phyloP scores from a whole-genome alignment of 306 rosid genomes.

The Elaeagnus macrophylla region DNA sequence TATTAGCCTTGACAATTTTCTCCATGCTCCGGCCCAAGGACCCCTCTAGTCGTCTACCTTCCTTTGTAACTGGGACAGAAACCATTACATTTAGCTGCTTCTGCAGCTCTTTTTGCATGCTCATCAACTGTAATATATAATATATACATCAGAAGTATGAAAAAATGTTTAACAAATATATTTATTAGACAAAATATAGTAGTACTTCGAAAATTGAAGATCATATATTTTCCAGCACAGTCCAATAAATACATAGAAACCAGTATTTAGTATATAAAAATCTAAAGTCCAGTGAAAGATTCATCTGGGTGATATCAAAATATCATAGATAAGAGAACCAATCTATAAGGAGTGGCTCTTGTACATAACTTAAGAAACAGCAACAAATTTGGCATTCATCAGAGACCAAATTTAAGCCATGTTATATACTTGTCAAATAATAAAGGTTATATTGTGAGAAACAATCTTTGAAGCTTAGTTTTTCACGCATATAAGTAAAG shows the following conservation, averaged over 20 bases:
- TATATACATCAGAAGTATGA: slow-evolving; percentile 7
- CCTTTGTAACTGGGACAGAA: slow-evolving; percentile 52
- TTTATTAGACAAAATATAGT: not conserved
- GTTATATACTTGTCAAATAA: not conserved
- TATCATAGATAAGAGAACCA: not conserved
- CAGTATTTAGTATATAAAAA: not conserved
- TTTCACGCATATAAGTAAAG: not conserved
- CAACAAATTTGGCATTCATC: not conserved
- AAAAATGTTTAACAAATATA: not conserved
- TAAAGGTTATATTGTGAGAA: not conserved
- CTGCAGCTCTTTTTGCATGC: slow-evolving; percentile 57
- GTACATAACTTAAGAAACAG: not conserved
- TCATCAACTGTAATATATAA: slow-evolving; percentile 38
- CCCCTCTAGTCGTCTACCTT: slow-evolving; percentile 62
- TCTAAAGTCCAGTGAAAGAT: slow-evolving; percentile 1
- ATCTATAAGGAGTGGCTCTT: not conserved
- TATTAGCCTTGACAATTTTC: slow-evolving; percentile 47
- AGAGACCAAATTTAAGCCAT: not conserved
- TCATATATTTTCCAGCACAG: not conserved
- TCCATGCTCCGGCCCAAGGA: slow-evolving; percentile 52
- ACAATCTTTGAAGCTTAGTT: not conserved
- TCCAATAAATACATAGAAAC: not conserved
- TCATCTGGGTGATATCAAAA: not conserved
- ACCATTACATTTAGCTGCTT: slow-evolving; percentile 53
- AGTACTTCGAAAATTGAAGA: not conserved